Percentiles rank a stretch among this genome's conserved stretches.
These are phyloP conservation scores for Lactifluus piperatus DNA, from an alignment of 768 basidiomycete species.

Conservation along the genomic window DNA sequence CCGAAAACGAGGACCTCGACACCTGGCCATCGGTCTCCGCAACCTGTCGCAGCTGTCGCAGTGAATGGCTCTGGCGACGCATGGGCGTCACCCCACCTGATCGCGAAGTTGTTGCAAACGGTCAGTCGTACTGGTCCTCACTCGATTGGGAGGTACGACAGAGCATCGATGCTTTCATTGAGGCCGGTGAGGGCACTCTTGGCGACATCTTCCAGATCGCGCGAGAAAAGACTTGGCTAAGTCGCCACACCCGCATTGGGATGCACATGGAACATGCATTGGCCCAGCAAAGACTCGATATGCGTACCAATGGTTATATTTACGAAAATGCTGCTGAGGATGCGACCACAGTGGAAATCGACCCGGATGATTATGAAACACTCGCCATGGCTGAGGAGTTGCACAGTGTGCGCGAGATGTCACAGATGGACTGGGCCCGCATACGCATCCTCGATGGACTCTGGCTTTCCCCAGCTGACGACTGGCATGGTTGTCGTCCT, in stretches of 20 bases:
- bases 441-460: slow-evolving; percentile 63
- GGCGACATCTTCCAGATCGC: slow-evolving; percentile 50
- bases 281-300: slow-evolving; percentile 40
- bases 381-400: slow-evolving; percentile 40
- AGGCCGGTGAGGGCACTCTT: slow-evolving; percentile 63
- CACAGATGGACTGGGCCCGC: slow-evolving; percentile 65
- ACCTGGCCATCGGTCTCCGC: slow-evolving; percentile 56
- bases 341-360: slow-evolving; percentile 9
- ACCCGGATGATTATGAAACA: slow-evolving; percentile 20
- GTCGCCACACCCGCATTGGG: slow-evolving; percentile 51
- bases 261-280: slow-evolving; percentile 62
- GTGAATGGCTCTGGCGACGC: slow-evolving; percentile 56
- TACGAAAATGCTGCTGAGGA: slow-evolving; percentile 28
- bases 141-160: slow-evolving; percentile 63
- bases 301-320: slow-evolving; percentile 29
- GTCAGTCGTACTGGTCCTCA: slow-evolving; percentile 22
- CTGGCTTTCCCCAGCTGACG: slow-evolving; percentile 69
- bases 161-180: slow-evolving; percentile 61
- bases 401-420: slow-evolving; percentile 41
- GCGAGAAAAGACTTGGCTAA: slow-evolving; percentile 65
- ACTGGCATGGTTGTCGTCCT: slow-evolving; percentile 42
- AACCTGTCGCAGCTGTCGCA: slow-evolving; percentile 60
- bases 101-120: slow-evolving; percentile 49
- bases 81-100: slow-evolving; percentile 41
- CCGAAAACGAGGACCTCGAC: slow-evolving; percentile 67